Conservation (phyloP, 23 red algal genomes). For the Gracilariopsis chorda region DNA sequence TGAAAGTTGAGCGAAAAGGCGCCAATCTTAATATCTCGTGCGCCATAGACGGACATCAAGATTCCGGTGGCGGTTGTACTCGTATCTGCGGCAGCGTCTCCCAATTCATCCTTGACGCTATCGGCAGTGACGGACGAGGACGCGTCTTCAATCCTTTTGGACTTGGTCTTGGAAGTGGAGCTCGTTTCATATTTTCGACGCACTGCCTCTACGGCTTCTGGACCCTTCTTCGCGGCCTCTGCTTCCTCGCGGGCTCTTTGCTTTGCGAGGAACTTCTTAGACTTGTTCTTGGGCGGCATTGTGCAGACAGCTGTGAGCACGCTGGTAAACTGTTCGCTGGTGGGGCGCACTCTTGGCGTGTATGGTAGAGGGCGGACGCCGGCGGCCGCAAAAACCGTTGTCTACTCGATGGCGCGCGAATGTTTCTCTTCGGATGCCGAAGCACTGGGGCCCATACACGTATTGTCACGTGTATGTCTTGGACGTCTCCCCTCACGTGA, state of each 20-base stretch:
- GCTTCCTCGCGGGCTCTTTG: conserved; percentile 53
- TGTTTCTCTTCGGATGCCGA: too few species aligned
- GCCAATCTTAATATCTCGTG: conserved; percentile 84
- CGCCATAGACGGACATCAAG: conserved; percentile 61
- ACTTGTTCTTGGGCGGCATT: conserved; percentile 93
- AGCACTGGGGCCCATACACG: too few species aligned
- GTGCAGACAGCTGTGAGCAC: background rate
- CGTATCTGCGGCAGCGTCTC: conserved; percentile 42
- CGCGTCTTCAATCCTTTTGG: conserved; percentile 18
- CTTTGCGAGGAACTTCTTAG: conserved; percentile 74
- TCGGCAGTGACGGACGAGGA: conserved; percentile 22
- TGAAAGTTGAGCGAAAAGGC: conserved; percentile 68
- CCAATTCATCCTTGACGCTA: background rate
- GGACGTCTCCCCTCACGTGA: too few species aligned
- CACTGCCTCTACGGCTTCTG: conserved; percentile 27
- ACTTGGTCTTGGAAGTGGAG: background rate
- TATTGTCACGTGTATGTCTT: too few species aligned
- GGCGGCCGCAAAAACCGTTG: too few species aligned
- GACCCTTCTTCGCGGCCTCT: conserved; percentile 47
- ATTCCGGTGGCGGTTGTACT: conserved; percentile 58
- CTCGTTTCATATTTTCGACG: background rate
- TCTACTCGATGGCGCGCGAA: too few species aligned
- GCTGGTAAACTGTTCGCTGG: too few species aligned
- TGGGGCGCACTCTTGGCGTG: too few species aligned
- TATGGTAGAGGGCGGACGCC: too few species aligned